Evolutionary conservation across 495 filamentous ascomycete genomes (phyloP), one percentile per base, ranked within the genome.

Genomic region (Neurospora hispaniola): DNA sequence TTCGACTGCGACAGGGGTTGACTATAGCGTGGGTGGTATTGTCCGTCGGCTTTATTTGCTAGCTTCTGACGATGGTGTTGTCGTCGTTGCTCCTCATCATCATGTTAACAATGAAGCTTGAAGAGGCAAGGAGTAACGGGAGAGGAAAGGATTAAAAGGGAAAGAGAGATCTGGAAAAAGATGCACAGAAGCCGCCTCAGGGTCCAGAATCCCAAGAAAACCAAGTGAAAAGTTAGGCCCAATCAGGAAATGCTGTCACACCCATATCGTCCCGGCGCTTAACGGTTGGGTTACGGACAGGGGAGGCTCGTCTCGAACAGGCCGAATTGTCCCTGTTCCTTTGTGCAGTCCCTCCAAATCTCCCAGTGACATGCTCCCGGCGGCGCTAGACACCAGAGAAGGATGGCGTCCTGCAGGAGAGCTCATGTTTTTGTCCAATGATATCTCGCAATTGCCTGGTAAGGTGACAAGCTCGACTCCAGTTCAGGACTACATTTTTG

Each of bases 1-100:
- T 83, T 85, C 81, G 79, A 54, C 71, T 75, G 62, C 31, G 81
- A 81, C 82, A 83, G 79, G 80, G 81, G 78, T 75, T 9, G 54
- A 18, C 23, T 62, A 35, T 62, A 62, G 54, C 54, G 23, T 62
- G 27, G 54, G 54, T 62, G 54, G 54, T 62, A 62, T 62, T 62
- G 54, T 31, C 27, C 27, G 27, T 62, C 23, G 54, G 23, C 54
- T 35, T 10, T 27, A 59, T 59, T 27, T 59, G 48, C 27, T 59
- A 59, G 48, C 11, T 31, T 31, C 20, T 59, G 48, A 27, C 14
- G 48, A 27, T 31, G 8, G n/a, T 20, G 9, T 23, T 41, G 40
- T 11, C 27, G 11, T 59, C 2, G 27, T 14, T 59, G 10, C 11
- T 27, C 48, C 12, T 59, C 48, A 27, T 27, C 20, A 2, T 59